Evolutionary conservation across 441 rosid species (phyloP), one percentile per base, ranked within the genome.

Genomic region (California macrophylla): DNA sequence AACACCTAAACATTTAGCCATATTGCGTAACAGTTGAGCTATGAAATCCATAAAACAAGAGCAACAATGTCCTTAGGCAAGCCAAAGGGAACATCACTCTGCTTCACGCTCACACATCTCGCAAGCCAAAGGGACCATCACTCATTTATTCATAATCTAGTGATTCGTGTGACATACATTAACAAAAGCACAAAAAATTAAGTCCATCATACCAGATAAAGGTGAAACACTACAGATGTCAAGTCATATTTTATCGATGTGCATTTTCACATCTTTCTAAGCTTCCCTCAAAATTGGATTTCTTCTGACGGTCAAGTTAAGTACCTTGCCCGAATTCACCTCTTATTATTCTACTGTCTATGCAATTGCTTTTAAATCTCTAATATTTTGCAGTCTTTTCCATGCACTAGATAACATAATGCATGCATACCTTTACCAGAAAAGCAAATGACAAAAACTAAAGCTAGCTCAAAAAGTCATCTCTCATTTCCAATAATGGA

Each of bases 381-480:
- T 6, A 16, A 6, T 5, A 52, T 18, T 16, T 52, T 5, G 21
- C 60, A 4, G 60, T 52, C 25, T 52, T 20, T 52, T 52, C 6
- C 24, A 13, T 13, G 21, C 34, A 61, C 20, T 15, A 6, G 7
- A 13, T 40, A 61, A 61, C 36, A 61, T n/a, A 61, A 26, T 61
- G 36, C 32, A 25, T 25, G 32, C 36, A 25, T 26, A 26, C 15
- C 36, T 61, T 20, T 26, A 25, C 28, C 6, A 61, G n/a, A 61
- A 12, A 15, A 61, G 6, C 32, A 60, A 8, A 60, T 25, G 8
- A 60, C 64, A 3, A 60, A 25, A 60, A 61, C 3, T n/a, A 13
- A 26, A 61, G 34, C 65, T 21, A 61, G 65, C 65, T 61, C 65
- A 25, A 25, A 5, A 15, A 61, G 34, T 3, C 65, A 61, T 61